Conservation (phyloP, 768 basidiomycete genomes). For the Gloeostereum incarnatum region DNA sequence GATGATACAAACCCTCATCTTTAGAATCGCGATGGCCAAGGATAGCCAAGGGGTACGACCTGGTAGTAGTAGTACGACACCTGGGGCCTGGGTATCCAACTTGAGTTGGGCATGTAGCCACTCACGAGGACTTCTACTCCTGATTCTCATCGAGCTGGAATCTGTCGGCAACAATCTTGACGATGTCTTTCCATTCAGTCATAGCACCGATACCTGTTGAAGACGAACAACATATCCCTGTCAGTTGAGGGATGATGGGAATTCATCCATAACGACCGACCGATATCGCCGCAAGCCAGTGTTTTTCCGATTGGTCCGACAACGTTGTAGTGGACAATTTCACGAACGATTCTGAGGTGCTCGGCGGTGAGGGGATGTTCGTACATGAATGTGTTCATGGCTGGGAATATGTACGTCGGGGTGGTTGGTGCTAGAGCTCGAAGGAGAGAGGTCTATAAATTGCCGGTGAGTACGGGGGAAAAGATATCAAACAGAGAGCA, state of each 20-base stretch:
- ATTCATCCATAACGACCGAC: conserved; percentile 29
- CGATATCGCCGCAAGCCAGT: conserved; percentile 88
- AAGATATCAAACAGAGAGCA: background rate
- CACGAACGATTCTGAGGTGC: conserved; percentile 67
- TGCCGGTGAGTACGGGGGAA: conserved; percentile 1
- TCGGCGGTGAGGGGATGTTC: conserved; percentile 84
- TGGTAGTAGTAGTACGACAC: no score
- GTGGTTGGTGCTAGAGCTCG: conserved; percentile 79
- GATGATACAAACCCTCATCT: no score
- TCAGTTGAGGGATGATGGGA: conserved; percentile 2
- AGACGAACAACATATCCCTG: background rate
- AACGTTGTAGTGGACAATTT: conserved; percentile 72
- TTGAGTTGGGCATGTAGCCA: no score
- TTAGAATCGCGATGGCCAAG: no score
- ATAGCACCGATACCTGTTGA: conserved; percentile 80
- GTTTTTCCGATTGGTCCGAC: conserved; percentile 83
- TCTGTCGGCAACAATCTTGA: conserved; percentile 53
- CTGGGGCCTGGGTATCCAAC: no score
- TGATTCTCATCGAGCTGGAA: conserved; percentile 27
- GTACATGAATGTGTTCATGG: conserved; percentile 99
- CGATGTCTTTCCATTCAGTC: conserved; percentile 93
- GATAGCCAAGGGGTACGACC: no score
- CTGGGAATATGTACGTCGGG: conserved; percentile 87
- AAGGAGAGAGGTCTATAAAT: conserved; percentile 61
- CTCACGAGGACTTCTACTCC: no score